These are phyloP conservation scores for Pseudoscleropodium purum DNA, from an alignment of 225 moss, liverwort and hornwort genomes.

Conservation along the genomic window DNA sequence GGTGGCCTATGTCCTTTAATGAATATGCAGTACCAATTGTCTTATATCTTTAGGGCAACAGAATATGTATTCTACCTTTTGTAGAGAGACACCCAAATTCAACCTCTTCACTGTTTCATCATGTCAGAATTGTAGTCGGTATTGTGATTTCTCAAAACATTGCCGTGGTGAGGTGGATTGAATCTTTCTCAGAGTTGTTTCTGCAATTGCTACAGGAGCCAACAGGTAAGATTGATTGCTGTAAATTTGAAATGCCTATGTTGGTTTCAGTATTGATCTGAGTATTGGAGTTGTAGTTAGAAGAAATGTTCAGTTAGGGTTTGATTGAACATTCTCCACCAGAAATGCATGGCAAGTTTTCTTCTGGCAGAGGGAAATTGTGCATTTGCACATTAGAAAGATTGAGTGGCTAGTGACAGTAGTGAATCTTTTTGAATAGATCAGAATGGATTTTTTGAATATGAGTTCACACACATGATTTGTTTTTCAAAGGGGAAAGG, in stretches of 20 bases:
- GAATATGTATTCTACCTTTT: neutral
- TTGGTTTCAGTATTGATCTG: neutral
- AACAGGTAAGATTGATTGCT: neutral
- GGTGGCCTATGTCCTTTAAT: neutral
- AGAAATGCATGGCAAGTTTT: too few species aligned
- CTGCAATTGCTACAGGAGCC: neutral
- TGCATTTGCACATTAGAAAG: neutral
- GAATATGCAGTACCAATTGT: neutral
- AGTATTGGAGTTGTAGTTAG: neutral
- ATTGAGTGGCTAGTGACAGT: neutral
- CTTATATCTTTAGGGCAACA: neutral
- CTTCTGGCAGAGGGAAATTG: neutral
- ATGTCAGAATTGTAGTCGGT: neutral
- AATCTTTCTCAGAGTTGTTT: neutral
- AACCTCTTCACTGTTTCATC: neutral
- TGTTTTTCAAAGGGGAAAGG: neutral
- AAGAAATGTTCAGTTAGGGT: neutral
- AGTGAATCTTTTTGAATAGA: neutral
- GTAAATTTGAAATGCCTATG: neutral
- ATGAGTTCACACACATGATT: neutral
- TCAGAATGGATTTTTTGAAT: neutral
- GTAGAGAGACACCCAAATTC: neutral
- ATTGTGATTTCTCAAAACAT: neutral
- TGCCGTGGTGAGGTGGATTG: neutral
- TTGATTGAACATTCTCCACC: neutral